phyloP scores from a whole-genome alignment of 345 rosid genomes.

The Lepidium didymum region DNA sequence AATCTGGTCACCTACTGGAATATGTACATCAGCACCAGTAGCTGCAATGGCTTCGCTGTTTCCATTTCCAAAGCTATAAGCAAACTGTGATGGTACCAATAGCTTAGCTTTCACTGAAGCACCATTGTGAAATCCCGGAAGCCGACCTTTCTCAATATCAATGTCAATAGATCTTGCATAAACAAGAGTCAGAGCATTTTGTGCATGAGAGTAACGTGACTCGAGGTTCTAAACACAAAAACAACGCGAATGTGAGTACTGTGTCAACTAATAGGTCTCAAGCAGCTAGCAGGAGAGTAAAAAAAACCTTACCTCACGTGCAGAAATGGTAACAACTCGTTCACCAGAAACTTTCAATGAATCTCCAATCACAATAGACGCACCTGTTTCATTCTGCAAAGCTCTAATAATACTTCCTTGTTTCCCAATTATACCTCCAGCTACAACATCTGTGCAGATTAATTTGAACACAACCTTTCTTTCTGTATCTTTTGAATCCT shows the following conservation, averaged over 20 bases:
- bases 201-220: constrained; percentile 51
- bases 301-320: constrained; percentile 40
- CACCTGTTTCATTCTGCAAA: constrained; percentile 55
- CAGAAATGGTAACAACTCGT: constrained; percentile 53
- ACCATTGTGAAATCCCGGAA: constrained; percentile 21
- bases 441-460: constrained; percentile 40
- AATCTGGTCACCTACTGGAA: constrained; percentile 29
- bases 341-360: constrained; percentile 28
- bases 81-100: constrained; percentile 34
- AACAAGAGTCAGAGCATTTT: constrained; percentile 46
- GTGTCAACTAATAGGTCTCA: background rate
- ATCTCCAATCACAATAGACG: constrained; percentile 41
- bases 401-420: constrained; percentile 47
- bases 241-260: background rate
- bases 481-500: constrained; percentile 2
- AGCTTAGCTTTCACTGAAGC: constrained; percentile 45
- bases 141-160: constrained; percentile 35
- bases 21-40: constrained; percentile 38
- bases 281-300: background rate
- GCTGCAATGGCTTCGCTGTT: constrained; percentile 25
- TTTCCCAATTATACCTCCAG: constrained; percentile 68
- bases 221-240: constrained; percentile 37
- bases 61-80: constrained; percentile 19
- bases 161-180: constrained; percentile 52
- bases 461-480: constrained; percentile 43